Conservation (phyloP, 2,329 filamentous ascomycete genomes). For the Shiraia sp. region DNA sequence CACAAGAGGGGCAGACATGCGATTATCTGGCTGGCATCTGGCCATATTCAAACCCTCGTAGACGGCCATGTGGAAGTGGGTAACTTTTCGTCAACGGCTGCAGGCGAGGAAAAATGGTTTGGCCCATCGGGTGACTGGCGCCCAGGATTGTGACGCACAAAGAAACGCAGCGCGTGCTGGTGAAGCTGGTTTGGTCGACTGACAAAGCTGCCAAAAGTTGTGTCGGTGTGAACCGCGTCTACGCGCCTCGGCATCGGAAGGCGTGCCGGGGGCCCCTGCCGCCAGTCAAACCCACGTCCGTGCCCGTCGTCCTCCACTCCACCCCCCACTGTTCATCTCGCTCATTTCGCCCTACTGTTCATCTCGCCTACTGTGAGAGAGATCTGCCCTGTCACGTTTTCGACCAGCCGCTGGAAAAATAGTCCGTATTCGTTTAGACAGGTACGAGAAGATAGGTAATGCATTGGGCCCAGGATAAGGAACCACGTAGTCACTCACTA, state of each 20-base stretch:
- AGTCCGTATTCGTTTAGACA: no score
- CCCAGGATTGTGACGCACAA: conserved; percentile 16
- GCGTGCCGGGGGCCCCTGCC: conserved; percentile 9
- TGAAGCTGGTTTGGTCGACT: conserved; percentile 18
- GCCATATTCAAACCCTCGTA: conserved; percentile 30
- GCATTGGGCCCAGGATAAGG: no score
- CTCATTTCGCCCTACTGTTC: no score
- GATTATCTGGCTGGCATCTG: conserved; percentile 23
- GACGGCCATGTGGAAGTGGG: neutral
- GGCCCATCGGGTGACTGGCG: conserved; percentile 29
- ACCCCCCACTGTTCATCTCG: conserved; percentile 31
- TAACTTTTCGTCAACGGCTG: conserved; percentile 7
- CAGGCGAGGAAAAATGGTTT: conserved; percentile 18
- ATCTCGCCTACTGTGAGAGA: no score
- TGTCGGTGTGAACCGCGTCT: conserved; percentile 1
- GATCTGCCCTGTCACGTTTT: no score
- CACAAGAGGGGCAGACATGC: conserved; percentile 18
- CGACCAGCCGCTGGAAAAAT: no score
- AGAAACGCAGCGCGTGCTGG: conserved; percentile 6
- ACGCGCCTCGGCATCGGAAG: conserved; percentile 9
- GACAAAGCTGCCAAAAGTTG: no score
- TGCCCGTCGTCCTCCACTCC: no score
- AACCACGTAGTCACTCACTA: no score
- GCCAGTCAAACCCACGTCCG: no score
- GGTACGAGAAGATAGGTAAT: no score